phyloP scores from a whole-genome alignment of 495 filamentous ascomycete species.

The Tuber borchii region DNA sequence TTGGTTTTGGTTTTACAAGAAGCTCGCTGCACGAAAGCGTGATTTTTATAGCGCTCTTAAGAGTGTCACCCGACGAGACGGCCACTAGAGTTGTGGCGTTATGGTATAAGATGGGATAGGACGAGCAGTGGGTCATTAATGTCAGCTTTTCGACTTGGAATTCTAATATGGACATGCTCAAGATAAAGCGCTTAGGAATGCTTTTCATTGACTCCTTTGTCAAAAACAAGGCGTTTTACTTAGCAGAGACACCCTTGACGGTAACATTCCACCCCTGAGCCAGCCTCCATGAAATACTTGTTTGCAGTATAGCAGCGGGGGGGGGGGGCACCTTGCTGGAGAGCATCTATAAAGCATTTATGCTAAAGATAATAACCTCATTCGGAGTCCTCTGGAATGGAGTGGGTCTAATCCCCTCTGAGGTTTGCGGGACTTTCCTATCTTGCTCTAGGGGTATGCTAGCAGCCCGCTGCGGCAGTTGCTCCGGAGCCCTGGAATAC shows the following conservation, averaged over 20 bases:
- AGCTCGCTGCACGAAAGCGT: constrained; percentile 3
- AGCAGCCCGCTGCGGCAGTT: constrained; percentile 55
- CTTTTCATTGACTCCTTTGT: too few species aligned
- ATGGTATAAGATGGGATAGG: constrained; percentile 32
- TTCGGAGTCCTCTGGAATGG: constrained; percentile 61
- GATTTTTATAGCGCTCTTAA: constrained; percentile 20
- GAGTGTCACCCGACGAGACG: constrained; percentile 31
- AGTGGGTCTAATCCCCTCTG: constrained; percentile 50
- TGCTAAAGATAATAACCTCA: constrained; percentile 46
- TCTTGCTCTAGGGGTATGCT: constrained; percentile 55
- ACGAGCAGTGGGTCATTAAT: constrained; percentile 7
- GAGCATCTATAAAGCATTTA: constrained; percentile 53
- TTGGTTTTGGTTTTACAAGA: constrained; percentile 18
- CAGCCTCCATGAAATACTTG: constrained; percentile 46
- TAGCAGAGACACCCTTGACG: constrained; percentile 16
- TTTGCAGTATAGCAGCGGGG: constrained; percentile 52
- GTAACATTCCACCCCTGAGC: constrained; percentile 49
- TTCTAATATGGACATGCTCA: constrained; percentile 8
- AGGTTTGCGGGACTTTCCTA: constrained; percentile 45
- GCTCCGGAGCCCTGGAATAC: constrained; percentile 51
- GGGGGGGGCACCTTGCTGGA: constrained; percentile 59
- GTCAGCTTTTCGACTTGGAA: constrained; percentile 19
- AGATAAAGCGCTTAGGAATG: too few species aligned
- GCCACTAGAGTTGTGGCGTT: constrained; percentile 22
- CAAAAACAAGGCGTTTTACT: constrained; percentile 10